phyloP scores from a whole-genome alignment of 1,284 basidiomycete species.

The Fistulinella cinereoalba region DNA sequence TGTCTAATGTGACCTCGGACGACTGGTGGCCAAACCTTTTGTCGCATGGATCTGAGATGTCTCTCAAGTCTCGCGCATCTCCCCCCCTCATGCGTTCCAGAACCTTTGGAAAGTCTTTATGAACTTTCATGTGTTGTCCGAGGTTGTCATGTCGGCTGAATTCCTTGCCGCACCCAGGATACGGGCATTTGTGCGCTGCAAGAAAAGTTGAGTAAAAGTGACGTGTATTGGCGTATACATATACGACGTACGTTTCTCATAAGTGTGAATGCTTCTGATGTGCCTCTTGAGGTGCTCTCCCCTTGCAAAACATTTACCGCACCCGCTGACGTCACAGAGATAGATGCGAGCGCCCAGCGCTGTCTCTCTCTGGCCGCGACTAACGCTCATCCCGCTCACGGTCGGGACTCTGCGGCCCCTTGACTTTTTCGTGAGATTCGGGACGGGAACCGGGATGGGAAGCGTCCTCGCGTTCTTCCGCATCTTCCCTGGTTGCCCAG shows the following conservation, averaged over 20 bases:
- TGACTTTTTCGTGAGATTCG: slow-evolving; percentile 69
- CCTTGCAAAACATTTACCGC: slow-evolving; percentile 71
- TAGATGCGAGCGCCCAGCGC: slow-evolving; percentile 56
- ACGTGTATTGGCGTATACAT: slow-evolving; percentile 4
- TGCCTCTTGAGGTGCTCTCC: slow-evolving; percentile 67
- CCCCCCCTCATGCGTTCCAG: slow-evolving; percentile 28
- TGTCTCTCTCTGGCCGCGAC: slow-evolving; percentile 29
- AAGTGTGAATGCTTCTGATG: slow-evolving; percentile 62
- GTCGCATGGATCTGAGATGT: slow-evolving; percentile 8
- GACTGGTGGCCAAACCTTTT: slow-evolving; percentile 18
- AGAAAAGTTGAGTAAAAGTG: slow-evolving; percentile 9
- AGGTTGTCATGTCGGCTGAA: slow-evolving; percentile 87
- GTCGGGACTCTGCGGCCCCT: slow-evolving; percentile 70
- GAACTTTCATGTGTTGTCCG: slow-evolving; percentile 71
- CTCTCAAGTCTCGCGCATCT: slow-evolving; percentile 20
- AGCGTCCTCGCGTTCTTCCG: slow-evolving; percentile 40
- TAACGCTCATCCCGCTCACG: slow-evolving; percentile 32
- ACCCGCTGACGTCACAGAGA: slow-evolving; percentile 69
- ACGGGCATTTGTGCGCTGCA: slow-evolving; percentile 72
- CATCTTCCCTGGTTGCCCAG: slow-evolving; percentile 30
- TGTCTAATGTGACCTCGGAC: slow-evolving; percentile 20
- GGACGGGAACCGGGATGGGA: slow-evolving; percentile 64
- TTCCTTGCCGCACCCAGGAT: slow-evolving; percentile 74
- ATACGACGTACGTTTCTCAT: slow-evolving; percentile 57
- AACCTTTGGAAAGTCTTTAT: slow-evolving; percentile 41